Percentiles rank a stretch among this genome's conserved stretches.
Conservation (phyloP, 352 stramenopile species). For the Phytophthora hibernalis region DNA sequence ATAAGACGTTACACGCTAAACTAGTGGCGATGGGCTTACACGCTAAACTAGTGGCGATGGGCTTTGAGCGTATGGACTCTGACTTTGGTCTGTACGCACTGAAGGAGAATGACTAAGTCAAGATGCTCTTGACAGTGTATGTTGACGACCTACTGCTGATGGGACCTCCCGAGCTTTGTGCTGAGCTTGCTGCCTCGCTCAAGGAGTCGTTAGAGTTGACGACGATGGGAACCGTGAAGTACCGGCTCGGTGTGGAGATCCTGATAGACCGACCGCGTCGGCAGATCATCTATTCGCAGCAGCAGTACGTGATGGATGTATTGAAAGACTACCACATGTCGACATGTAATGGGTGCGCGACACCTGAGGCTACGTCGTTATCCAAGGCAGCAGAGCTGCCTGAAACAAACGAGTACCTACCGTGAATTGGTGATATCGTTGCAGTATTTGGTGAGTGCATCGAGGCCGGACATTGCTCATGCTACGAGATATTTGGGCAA, state of each 20-base stretch:
- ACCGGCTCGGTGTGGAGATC: background rate
- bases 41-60: too few relatives aligned
- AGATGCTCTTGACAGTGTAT: background rate
- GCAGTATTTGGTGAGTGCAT: too few relatives aligned
- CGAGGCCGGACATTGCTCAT: too few relatives aligned
- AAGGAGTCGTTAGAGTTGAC: background rate
- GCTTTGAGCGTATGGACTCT: background rate
- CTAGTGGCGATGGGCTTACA: too few relatives aligned
- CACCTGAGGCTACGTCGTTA: background rate
- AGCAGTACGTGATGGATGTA: too few relatives aligned
- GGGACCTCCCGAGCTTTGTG: background rate
- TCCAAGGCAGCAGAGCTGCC: too few relatives aligned
- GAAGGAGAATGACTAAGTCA: background rate
- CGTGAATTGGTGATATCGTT: too few relatives aligned
- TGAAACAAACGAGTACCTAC: too few relatives aligned
- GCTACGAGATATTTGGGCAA: too few relatives aligned
- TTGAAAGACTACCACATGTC: background rate
- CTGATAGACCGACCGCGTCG: background rate
- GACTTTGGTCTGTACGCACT: background rate
- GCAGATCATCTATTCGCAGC: too few relatives aligned
- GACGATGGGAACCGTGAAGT: background rate
- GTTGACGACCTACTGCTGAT: too few relatives aligned
- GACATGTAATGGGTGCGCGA: background rate
- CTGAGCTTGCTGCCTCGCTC: background rate
- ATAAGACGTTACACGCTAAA: too few relatives aligned